phyloP scores from a whole-genome alignment of 352 stramenopile genomes.

The Pythium aristosporum region DNA sequence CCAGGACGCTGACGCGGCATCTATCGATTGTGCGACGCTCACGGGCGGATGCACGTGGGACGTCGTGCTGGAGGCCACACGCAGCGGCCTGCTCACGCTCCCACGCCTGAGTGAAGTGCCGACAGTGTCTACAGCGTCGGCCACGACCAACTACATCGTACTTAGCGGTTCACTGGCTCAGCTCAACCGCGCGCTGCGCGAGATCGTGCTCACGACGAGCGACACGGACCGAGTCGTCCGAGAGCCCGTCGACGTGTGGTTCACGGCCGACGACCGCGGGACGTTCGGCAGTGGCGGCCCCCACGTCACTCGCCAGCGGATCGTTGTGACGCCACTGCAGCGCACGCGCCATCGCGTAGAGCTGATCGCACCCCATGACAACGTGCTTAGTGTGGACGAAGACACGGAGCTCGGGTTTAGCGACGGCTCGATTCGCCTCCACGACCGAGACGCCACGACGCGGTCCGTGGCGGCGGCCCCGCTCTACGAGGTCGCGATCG shows the following conservation, averaged over 20 bases:
- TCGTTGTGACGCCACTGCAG: slow-evolving; percentile 34
- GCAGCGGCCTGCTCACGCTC: slow-evolving; percentile 30
- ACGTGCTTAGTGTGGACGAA: slow-evolving; percentile 40
- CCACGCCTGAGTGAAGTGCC: slow-evolving; percentile 17
- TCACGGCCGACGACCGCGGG: slow-evolving; percentile 60
- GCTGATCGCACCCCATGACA: slow-evolving; percentile 17
- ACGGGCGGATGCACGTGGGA: slow-evolving; percentile 43
- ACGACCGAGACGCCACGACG: slow-evolving; percentile 13
- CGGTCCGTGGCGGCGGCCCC: not conserved
- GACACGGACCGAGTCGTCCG: slow-evolving; percentile 17
- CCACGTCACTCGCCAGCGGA: slow-evolving; percentile 34
- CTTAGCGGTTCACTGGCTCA: slow-evolving; percentile 33
- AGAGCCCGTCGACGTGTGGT: slow-evolving; percentile 39
- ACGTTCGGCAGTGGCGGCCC: slow-evolving; percentile 48
- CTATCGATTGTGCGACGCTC: slow-evolving; percentile 23
- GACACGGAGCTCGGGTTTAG: slow-evolving; percentile 38
- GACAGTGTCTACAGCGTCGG: not conserved
- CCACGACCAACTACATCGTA: slow-evolving; percentile 28
- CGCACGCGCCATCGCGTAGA: slow-evolving; percentile 30
- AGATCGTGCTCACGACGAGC: slow-evolving; percentile 49
- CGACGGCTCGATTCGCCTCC: slow-evolving; percentile 26
- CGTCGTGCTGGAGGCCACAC: slow-evolving; percentile 46
- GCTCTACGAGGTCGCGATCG: slow-evolving; percentile 19
- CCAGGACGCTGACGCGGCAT: slow-evolving; percentile 42
- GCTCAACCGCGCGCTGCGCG: slow-evolving; percentile 44